phyloP scores from a whole-genome alignment of 345 rosid genomes.

The Odontarrhena argentea region DNA sequence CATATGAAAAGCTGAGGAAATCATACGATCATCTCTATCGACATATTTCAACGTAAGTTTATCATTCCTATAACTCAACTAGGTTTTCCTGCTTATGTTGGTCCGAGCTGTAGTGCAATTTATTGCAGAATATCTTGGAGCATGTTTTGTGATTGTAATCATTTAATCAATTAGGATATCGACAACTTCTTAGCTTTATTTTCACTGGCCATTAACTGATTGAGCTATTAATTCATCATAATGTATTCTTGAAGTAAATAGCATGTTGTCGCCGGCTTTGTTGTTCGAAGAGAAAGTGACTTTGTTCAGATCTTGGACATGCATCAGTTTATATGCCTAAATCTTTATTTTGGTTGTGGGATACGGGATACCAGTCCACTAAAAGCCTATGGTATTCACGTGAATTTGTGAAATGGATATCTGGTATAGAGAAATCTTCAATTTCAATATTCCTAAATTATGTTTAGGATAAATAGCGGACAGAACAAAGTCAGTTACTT shows the following conservation, averaged over 20 bases:
- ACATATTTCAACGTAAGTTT: constrained; percentile 84
- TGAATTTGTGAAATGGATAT: constrained; percentile 19
- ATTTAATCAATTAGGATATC: constrained; percentile 12
- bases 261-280: not conserved
- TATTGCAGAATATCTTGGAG: constrained; percentile 16
- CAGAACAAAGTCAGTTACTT: constrained; percentile 17
- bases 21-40: constrained; percentile 92
- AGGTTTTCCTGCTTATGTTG: constrained; percentile 21
- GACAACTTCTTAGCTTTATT: constrained; percentile 32
- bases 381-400: not conserved
- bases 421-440: not conserved
- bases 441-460: constrained; percentile 17
- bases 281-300: constrained; percentile 1
- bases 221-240: constrained; percentile 14
- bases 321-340: constrained; percentile 11
- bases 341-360: constrained; percentile 1
- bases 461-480: constrained; percentile 8
- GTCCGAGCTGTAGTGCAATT: not conserved
- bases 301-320: constrained; percentile 13
- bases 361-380: not conserved
- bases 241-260: constrained; percentile 12
- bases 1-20: constrained; percentile 94
- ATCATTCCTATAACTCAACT: constrained; percentile 28
- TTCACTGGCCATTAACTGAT: constrained; percentile 17
- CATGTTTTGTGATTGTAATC: constrained; percentile 12